phyloP scores from a whole-genome alignment of 768 basidiomycete species.

The Tricholomella constricta region DNA sequence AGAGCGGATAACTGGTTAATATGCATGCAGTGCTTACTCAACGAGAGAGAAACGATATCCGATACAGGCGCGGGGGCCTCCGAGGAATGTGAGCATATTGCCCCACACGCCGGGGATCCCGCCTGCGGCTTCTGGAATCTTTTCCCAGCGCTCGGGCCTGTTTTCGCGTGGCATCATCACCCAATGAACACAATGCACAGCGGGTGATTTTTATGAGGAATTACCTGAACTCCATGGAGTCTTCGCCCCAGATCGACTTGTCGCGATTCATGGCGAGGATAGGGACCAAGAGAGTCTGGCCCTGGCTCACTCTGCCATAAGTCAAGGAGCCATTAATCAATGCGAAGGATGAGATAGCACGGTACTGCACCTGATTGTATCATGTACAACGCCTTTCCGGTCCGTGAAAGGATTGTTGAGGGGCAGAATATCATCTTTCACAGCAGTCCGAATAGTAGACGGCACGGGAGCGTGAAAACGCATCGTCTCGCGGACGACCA shows the following conservation, averaged over 20 bases:
- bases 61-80: constrained; percentile 69
- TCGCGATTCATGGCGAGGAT: constrained; percentile 56
- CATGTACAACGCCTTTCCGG: constrained; percentile 38
- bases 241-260: constrained; percentile 63
- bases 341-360: too few species aligned
- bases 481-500: constrained; percentile 60
- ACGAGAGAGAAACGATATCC: constrained; percentile 65
- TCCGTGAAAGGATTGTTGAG: constrained; percentile 48
- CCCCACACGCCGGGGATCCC: constrained; percentile 62
- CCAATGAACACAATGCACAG: constrained; percentile 21
- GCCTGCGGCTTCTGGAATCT: constrained; percentile 42
- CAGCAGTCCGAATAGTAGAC: constrained; percentile 42
- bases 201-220: constrained; percentile 51
- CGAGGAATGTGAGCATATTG: constrained; percentile 61
- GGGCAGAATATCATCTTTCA: constrained; percentile 55
- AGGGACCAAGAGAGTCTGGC: constrained; percentile 48
- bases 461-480: constrained; percentile 57
- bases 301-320: constrained; percentile 38
- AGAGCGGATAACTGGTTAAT: too few species aligned
- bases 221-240: constrained; percentile 61
- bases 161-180: background rate
- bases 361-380: constrained; percentile 47
- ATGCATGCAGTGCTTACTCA: too few species aligned
- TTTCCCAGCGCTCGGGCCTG: constrained; percentile 68
- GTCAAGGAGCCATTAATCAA: background rate